Conservation (phyloP, 805 yeast genomes). For the Wilhelminamyces savonicus region DNA sequence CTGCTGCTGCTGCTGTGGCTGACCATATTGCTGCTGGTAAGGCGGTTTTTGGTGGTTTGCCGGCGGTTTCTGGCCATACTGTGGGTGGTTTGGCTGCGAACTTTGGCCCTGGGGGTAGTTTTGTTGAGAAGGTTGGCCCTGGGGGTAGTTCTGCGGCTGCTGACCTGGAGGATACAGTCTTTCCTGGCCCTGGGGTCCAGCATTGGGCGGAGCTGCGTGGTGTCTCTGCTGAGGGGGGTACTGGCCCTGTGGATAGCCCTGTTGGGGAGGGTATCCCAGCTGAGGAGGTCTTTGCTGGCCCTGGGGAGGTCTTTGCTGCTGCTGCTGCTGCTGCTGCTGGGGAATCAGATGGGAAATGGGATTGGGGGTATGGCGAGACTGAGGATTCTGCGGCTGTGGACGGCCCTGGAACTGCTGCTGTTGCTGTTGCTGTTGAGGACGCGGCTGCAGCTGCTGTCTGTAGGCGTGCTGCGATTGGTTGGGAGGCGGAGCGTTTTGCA, state of each 20-base stretch:
- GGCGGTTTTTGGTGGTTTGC: not conserved
- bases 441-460: slow-evolving; percentile 1
- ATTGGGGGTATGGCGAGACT: not conserved
- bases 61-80: slow-evolving; percentile 3
- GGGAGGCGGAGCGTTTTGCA: too few relatives aligned
- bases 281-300: slow-evolving; percentile 2
- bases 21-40: too few relatives aligned
- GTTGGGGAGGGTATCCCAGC: slow-evolving; percentile 3
- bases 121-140: too few relatives aligned
- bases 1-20: too few relatives aligned
- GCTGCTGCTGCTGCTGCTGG: slow-evolving; percentile 2
- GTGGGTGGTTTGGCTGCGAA: slow-evolving; percentile 2
- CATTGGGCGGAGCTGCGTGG: too few relatives aligned
- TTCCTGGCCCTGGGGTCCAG: too few relatives aligned
- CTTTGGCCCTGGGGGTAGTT: too few relatives aligned
- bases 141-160: too few relatives aligned
- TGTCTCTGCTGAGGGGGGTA: slow-evolving; percentile 6
- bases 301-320: slow-evolving; percentile 4
- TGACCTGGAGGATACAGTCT: too few relatives aligned
- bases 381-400: not conserved
- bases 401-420: slow-evolving; percentile 1
- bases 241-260: slow-evolving; percentile 3
- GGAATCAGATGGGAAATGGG: not conserved
- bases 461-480: too few relatives aligned
- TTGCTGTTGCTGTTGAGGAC: not conserved